phyloP scores from a whole-genome alignment of 2,329 filamentous ascomycete genomes.

The Fusarium subglutinans region DNA sequence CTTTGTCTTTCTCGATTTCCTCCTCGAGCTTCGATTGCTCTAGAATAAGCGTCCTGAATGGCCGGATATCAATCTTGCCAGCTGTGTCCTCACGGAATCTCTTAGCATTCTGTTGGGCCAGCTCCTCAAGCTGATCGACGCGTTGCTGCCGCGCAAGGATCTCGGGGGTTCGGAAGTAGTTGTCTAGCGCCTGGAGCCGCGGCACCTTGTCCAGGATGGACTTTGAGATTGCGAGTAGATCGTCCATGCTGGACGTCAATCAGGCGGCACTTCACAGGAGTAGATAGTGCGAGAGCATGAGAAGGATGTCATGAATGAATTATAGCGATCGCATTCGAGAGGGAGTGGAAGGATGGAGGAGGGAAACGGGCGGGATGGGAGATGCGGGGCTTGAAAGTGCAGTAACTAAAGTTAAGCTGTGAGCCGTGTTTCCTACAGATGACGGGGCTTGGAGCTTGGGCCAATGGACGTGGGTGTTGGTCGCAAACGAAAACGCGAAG shows the following conservation, averaged over 20 bases:
- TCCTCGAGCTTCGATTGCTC: not conserved
- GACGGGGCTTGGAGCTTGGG: not conserved
- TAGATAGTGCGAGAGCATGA: not conserved
- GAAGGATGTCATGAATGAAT: not conserved
- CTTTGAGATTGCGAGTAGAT: not conserved
- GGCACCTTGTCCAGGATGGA: not conserved
- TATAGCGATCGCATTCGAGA: not conserved
- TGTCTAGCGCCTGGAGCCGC: constrained; percentile 43
- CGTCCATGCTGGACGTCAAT: not conserved
- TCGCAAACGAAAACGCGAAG: not conserved
- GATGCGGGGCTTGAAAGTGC: not conserved
- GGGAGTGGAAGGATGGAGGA: not conserved
- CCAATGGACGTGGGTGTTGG: not conserved
- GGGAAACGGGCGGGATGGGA: not conserved
- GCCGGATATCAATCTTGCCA: not conserved
- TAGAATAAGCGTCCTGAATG: not conserved
- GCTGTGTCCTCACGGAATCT: not conserved
- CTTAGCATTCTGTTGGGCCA: not conserved
- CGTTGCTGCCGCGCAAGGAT: not conserved
- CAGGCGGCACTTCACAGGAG: not conserved
- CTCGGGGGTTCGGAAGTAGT: not conserved
- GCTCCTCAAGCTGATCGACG: not conserved
- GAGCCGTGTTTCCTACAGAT: not conserved
- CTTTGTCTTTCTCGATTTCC: not conserved
- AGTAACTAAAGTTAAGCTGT: not conserved